A percentile compares a stretch with the other conserved stretches of the same genome.
Evolutionary conservation across 2,329 filamentous ascomycete genomes (phyloP).

Genomic region (Neopestalotiopsis sp.): DNA sequence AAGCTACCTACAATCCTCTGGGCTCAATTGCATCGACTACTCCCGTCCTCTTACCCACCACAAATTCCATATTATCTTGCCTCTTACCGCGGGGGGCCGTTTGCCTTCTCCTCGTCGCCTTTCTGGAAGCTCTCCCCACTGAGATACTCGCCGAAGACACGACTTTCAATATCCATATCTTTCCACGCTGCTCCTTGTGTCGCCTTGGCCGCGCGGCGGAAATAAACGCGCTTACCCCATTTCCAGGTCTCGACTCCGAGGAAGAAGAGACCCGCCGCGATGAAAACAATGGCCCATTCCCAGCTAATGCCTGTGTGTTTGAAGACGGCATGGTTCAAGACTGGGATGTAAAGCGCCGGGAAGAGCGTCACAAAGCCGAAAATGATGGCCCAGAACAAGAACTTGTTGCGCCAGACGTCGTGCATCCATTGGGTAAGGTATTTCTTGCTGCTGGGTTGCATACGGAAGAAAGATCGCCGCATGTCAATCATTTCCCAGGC

Average conservation of each 20-base stretch:
- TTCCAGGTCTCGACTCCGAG: constrained; percentile 65
- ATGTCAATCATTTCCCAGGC: constrained; percentile 81
- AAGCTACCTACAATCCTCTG: background rate
- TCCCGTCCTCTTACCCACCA: background rate
- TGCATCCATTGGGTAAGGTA: constrained; percentile 71
- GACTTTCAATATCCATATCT: background rate
- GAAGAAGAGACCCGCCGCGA: constrained; percentile 61
- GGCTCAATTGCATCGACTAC: background rate
- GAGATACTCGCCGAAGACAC: background rate
- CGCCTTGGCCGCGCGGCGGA: constrained; percentile 33
- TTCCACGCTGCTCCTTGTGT: background rate
- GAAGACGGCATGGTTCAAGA: constrained; percentile 64
- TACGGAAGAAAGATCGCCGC: constrained; percentile 76
- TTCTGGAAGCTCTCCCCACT: background rate
- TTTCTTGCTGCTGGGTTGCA: constrained; percentile 68
- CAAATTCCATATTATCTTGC: background rate
- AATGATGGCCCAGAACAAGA: constrained; percentile 70
- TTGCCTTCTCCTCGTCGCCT: background rate
- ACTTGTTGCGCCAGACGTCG: constrained; percentile 75
- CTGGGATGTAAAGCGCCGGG: constrained; percentile 62
- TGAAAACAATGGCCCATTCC: constrained; percentile 68
- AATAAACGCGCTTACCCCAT: constrained; percentile 57
- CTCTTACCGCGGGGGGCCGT: background rate
- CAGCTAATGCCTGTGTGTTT: constrained; percentile 65
- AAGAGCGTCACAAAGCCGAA: constrained; percentile 54